Base-by-base conservation (phyloP, 306 rosid genomes). In the Gastrolobium bilobum region DNA sequence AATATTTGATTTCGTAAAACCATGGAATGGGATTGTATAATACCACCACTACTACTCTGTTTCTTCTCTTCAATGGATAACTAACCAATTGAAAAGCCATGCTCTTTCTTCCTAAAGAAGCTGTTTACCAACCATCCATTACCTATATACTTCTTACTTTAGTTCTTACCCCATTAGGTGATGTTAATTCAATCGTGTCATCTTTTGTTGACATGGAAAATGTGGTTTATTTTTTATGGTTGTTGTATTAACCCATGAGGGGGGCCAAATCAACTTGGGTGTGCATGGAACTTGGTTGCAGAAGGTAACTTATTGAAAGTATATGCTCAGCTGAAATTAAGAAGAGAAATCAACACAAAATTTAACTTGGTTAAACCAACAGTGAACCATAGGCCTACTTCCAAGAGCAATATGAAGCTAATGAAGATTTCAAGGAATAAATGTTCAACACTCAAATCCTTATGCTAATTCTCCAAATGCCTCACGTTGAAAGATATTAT, bases 321-420 rank as follows among this genome's bases (percentile, higher is more conserved):
- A 73, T 33, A 0, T 10, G 4, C 14, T 8, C 47, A 20, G 7
- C 38, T 20, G 46, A 35, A 35, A 37, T 47, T 75, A 34, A 48
- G 38, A 15, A 47, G 59, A 60, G 48, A 5, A 53, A 53, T 15
- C 5, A 9, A 10, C 26, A 4, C 51, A 47, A 61, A 43, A 42
- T 59, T 75, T 38, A 75, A 20, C 61, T 14, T 62, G 33, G 14
- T 75, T 8, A 61, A 58, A 66, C 79, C 79, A 74, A 14, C 7
- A 13, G 33, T 59, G 78, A 72, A 73, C 46, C 15, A 20, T 75
- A 61, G 39, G 46, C 6, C 44, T 14, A 30, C 30, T 56, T 72
- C 31, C 29, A 6, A 2, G 9, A 40, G 58, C 7, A 10, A 34
- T 52, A 71, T 15, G 29, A 40, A 26, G 52, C 50, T 62, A 48